Conservation (phyloP, 495 filamentous ascomycete genomes). For the Pyrenopolyporus hunteri region DNA sequence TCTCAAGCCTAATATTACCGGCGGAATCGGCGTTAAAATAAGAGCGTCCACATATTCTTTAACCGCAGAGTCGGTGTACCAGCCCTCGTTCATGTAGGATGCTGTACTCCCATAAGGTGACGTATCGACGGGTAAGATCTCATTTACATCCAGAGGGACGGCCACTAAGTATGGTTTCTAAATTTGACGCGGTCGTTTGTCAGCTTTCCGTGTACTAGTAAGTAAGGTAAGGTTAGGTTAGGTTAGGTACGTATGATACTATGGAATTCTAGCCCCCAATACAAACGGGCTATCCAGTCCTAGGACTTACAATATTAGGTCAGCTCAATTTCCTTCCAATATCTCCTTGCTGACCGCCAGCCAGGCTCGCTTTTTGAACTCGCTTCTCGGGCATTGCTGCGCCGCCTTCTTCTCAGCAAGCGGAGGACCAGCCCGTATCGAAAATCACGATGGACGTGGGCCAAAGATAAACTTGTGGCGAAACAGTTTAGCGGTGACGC, state of each 20-base stretch:
- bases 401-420: constrained; percentile 5
- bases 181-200: neutral
- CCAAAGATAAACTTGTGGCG: constrained; percentile 15
- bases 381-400: neutral
- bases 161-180: too few relatives aligned
- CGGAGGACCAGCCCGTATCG: neutral
- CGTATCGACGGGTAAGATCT: too few relatives aligned
- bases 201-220: neutral
- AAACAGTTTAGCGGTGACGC: constrained; percentile 24
- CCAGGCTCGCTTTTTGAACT: neutral
- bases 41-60: too few relatives aligned
- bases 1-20: too few relatives aligned
- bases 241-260: too few relatives aligned
- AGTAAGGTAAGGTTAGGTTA: too few relatives aligned
- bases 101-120: too few relatives aligned
- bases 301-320: constrained; percentile 16
- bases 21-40: too few relatives aligned
- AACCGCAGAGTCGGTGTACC: too few relatives aligned
- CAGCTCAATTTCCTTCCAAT: constrained; percentile 14
- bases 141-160: too few relatives aligned
- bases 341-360: constrained; percentile 18
- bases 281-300: neutral
- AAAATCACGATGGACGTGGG: constrained; percentile 3
- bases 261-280: constrained; percentile 3
- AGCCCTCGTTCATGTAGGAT: too few relatives aligned